These are phyloP conservation scores for Tetradesmus lagerheimii DNA, from an alignment of 139 green algal genomes.

Conservation along the genomic window DNA sequence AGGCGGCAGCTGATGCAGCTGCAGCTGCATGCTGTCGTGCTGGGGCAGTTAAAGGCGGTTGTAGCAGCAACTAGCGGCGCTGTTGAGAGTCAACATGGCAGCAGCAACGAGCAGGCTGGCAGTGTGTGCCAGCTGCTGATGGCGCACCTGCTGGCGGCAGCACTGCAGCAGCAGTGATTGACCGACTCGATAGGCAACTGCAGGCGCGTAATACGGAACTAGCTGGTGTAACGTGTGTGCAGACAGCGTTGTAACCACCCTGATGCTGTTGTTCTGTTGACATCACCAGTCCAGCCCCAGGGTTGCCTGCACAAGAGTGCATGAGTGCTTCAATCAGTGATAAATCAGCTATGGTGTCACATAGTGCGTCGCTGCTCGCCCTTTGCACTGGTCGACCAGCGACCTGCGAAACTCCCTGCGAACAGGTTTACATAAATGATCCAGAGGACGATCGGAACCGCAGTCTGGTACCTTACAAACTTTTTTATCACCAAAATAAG, in stretches of 20 bases:
- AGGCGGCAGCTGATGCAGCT: slow-evolving; percentile 11
- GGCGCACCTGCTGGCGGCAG: not conserved
- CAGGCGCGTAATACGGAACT: too few relatives aligned
- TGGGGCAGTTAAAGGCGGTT: not conserved
- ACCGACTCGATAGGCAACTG: too few relatives aligned
- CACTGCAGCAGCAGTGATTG: not conserved
- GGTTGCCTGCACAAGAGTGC: too few relatives aligned
- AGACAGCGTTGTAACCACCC: not conserved
- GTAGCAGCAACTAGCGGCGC: not conserved
- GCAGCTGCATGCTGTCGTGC: not conserved
- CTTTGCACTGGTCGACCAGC: too few relatives aligned
- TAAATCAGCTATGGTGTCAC: too few relatives aligned
- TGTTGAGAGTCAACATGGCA: not conserved
- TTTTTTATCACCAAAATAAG: too few relatives aligned
- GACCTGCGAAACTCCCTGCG: not conserved
- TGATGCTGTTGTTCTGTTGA: not conserved
- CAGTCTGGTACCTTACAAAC: too few relatives aligned
- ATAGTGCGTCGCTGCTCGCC: too few relatives aligned
- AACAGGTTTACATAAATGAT: not conserved
- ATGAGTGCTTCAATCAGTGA: too few relatives aligned
- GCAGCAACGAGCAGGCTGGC: not conserved
- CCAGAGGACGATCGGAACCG: too few relatives aligned
- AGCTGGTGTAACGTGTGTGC: too few relatives aligned
- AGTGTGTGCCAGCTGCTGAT: not conserved
- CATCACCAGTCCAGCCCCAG: not conserved